Evolutionary conservation across 2,329 filamentous ascomycete genomes (phyloP).

Genomic region (Alternaria viburni): DNA sequence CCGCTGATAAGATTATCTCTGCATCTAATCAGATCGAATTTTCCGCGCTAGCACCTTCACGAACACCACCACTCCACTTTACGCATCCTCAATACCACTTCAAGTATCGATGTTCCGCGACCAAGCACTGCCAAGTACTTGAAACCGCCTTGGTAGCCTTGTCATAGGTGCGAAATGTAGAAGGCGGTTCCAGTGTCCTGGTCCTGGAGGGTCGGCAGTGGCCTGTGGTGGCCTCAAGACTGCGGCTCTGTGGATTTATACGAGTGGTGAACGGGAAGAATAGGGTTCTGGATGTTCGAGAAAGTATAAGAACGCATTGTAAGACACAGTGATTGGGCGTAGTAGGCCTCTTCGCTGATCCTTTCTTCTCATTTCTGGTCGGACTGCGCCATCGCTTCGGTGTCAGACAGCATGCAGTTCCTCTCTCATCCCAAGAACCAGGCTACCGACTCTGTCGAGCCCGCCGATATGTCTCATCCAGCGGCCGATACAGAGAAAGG

Average conservation of each 20-base stretch:
- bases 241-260: not conserved
- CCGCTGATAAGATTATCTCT: constrained; percentile 8
- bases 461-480: not conserved
- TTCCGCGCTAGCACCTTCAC: constrained; percentile 1
- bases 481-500: not conserved
- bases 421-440: not conserved
- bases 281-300: not conserved
- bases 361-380: not conserved
- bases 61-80: constrained; percentile 1
- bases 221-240: not conserved
- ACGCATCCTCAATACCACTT: not conserved
- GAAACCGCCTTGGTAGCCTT: not conserved
- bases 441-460: constrained; percentile 13
- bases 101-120: not conserved
- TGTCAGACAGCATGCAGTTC: not conserved
- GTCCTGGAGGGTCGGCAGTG: not conserved
- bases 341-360: not conserved
- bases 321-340: not conserved
- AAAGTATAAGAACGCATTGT: not conserved
- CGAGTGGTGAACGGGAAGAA: not conserved
- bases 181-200: not conserved
- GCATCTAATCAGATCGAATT: constrained; percentile 19
- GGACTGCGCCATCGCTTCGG: not conserved
- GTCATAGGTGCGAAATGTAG: not conserved
- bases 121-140: not conserved